These are phyloP conservation scores for Backusella circina DNA, from an alignment of 192 early-diverging fungal genomes.

Conservation along the genomic window DNA sequence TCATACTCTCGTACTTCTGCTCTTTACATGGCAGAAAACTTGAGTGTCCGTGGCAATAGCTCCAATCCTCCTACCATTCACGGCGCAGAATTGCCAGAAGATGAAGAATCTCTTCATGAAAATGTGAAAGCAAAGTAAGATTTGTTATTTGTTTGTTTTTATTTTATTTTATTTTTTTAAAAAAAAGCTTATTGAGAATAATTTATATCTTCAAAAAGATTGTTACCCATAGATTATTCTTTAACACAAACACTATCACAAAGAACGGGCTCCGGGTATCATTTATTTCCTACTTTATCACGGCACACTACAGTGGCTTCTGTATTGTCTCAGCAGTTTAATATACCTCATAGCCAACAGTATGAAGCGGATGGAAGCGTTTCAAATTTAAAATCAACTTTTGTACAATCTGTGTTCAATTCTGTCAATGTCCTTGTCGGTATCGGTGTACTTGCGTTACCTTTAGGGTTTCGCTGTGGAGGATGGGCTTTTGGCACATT, in stretches of 20 bases:
- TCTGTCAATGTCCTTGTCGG: constrained; percentile 61
- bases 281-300: constrained; percentile 20
- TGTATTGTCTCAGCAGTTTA: constrained; percentile 15
- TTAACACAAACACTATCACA: constrained; percentile 4
- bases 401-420: constrained; percentile 49
- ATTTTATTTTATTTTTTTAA: neutral
- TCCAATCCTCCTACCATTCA: constrained; percentile 3
- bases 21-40: constrained; percentile 28
- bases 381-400: constrained; percentile 22
- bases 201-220: neutral
- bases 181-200: neutral
- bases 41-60: neutral
- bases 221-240: constrained; percentile 3
- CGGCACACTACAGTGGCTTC: constrained; percentile 22
- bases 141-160: neutral
- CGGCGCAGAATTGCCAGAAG: neutral
- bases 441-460: constrained; percentile 60
- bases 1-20: constrained; percentile 30
- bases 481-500: constrained; percentile 58
- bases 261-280: neutral
- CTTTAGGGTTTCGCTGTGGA: constrained; percentile 47
- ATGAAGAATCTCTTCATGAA: constrained; percentile 2
- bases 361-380: neutral
- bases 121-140: constrained; percentile 3
- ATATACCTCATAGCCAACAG: neutral